Conservation (phyloP, 2,329 filamentous ascomycete species). For the Pseudogymnoascus sp. region DNA sequence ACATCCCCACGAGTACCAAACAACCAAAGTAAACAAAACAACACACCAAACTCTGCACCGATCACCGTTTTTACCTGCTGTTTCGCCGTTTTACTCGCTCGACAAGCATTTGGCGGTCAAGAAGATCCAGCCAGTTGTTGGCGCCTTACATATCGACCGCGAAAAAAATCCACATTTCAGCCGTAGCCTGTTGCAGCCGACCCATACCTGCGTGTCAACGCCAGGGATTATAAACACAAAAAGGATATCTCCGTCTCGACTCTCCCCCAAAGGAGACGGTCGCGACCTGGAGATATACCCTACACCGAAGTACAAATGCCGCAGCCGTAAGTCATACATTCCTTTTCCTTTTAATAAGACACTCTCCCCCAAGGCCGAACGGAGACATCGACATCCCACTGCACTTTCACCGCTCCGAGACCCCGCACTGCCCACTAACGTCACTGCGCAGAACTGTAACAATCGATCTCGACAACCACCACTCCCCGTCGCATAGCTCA, state of each 20-base stretch:
- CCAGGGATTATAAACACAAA: slow-evolving; percentile 12
- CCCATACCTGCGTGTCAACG: slow-evolving; percentile 1
- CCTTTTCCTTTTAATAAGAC: background rate
- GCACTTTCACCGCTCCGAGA: slow-evolving; percentile 11
- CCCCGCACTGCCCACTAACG: slow-evolving; percentile 14
- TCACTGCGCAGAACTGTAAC: slow-evolving; percentile 21
- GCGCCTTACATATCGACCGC: slow-evolving; percentile 5
- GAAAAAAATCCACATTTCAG: slow-evolving; percentile 9
- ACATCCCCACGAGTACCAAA: slow-evolving; percentile 11
- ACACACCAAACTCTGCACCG: background rate
- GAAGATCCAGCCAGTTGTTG: slow-evolving; percentile 7
- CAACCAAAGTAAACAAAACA: slow-evolving; percentile 8
- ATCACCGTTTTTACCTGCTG: background rate
- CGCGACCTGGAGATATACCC: slow-evolving; percentile 29
- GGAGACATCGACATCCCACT: background rate
- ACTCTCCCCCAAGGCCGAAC: background rate
- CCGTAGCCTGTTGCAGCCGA: slow-evolving; percentile 7
- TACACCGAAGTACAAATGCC: slow-evolving; percentile 13
- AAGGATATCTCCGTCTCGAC: slow-evolving; percentile 29
- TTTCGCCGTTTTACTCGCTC: background rate
- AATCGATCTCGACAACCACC: slow-evolving; percentile 16
- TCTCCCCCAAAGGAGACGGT: slow-evolving; percentile 30
- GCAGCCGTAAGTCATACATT: slow-evolving; percentile 20
- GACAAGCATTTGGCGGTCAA: slow-evolving; percentile 1
- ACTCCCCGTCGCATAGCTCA: slow-evolving; percentile 22